A percentile compares a stretch with the other conserved stretches of the same genome.
Evolutionary conservation across 768 basidiomycete genomes (phyloP).

Genomic region (Lentinula boryana): DNA sequence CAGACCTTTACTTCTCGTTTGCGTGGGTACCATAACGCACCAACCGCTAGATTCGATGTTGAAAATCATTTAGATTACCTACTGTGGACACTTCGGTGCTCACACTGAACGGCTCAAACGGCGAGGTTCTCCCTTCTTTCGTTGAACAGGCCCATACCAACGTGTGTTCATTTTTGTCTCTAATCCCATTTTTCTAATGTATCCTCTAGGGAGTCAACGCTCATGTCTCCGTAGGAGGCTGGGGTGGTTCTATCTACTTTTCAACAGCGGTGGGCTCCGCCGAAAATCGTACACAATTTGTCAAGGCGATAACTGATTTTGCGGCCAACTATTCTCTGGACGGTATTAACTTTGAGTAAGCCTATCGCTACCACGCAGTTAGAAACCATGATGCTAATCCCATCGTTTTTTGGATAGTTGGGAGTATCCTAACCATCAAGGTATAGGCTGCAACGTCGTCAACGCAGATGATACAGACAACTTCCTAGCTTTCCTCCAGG

Average conservation of each 20-base stretch:
- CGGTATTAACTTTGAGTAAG: constrained; percentile 52
- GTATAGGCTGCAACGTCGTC: constrained; percentile 67
- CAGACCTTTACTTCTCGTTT: constrained; percentile 63
- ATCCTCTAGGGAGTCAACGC: constrained; percentile 48
- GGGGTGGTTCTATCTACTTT: constrained; percentile 59
- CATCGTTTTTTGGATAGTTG: constrained; percentile 41
- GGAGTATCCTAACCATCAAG: constrained; percentile 77
- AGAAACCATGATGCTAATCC: background rate
- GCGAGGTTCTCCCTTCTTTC: constrained; percentile 47
- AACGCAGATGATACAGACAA: constrained; percentile 64
- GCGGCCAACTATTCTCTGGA: constrained; percentile 50
- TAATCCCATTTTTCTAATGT: background rate
- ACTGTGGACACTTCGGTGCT: constrained; percentile 29
- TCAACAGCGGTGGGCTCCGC: constrained; percentile 57
- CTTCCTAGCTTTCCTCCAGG: constrained; percentile 73
- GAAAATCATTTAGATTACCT: constrained; percentile 24
- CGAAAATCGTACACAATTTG: constrained; percentile 57
- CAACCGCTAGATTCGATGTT: background rate
- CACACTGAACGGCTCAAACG: constrained; percentile 39
- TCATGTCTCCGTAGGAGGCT: constrained; percentile 62
- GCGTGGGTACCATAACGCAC: constrained; percentile 40
- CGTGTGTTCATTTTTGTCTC: constrained; percentile 19
- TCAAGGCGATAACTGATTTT: constrained; percentile 47
- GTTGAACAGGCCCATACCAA: constrained; percentile 41
- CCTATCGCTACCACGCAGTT: background rate